Base-by-base conservation (phyloP, 2,329 filamentous ascomycete species). In the Pleomassaria siparia region DNA sequence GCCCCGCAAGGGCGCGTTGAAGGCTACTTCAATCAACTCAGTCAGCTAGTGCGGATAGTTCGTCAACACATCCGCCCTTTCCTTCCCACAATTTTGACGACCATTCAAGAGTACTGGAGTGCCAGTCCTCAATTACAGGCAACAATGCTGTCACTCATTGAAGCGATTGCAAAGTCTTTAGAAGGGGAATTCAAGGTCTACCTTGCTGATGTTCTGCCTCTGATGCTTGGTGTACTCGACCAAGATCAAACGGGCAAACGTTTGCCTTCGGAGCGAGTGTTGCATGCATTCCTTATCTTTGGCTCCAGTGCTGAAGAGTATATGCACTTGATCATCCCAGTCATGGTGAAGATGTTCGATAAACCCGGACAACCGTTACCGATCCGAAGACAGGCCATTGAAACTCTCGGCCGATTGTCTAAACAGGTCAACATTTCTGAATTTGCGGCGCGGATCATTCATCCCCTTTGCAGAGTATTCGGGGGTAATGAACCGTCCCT, bases 121-220 rank as follows among this genome's bases (percentile, higher is more conserved):
- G 81, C 82, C 25, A 88, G 87, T 5, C 80, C 86, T 11, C 85
- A 88, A 25, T 78, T 97, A 2, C 94, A 97, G 71, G 86, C 87
- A 0, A 99, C 95, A 0, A 96, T 99, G 46, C 74, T 99, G 43
- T 88, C 88, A 1, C 79, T 99, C 21, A 88, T 99, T 7, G 94
- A 99, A 70, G 89, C 92, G 0, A 96, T 99, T 48, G 90, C 94
- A 3, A 85, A 89, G 50, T 95, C 94, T 0, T 76, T 99, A 1
- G 94, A 99, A 64, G 94, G 94, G 54, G 94, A 99, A 67, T 99
- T 99, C 78, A 96, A 97, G 70, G 88, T 96, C 35, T 96, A 96
- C 62, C 76, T 99, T 10, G 94, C 94, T 4, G 84, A 87, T 11
- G 77, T 99, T 13, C 79, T 99, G 2, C 95, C 94, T 0, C 78